Evolutionary conservation across 2,329 filamentous ascomycete genomes (phyloP), one percentile per base, ranked within the genome.

Genomic region (Penicillium sp.): DNA sequence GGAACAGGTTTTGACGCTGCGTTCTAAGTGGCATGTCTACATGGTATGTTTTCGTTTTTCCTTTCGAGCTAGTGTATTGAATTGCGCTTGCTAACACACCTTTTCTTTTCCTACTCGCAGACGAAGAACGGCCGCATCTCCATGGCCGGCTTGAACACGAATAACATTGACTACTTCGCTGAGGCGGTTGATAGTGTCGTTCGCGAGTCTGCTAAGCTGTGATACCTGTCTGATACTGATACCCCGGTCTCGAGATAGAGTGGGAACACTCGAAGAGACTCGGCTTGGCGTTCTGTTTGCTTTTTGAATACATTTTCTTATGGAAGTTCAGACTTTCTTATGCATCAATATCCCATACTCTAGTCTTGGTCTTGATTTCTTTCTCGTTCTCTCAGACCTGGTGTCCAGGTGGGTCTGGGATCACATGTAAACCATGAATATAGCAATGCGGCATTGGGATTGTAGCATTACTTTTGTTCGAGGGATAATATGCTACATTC

Each of bases 71-170:
- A n/a, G n/a, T n/a, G n/a, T n/a, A n/a, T n/a, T n/a, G n/a, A 16
- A 11, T 46, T 22, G 8, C 5, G 7, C 9, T 20, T 32, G 38
- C n/a, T 52, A 51, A 46, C 52, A 2, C 6, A n/a, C 38, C 4
- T 45, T 31, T 34, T 24, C 7, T 18, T 24, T 24, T 9, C 18
- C 42, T 20, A 4, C 6, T 34, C 3, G 13, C 44, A 77, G 75
- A 97, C 93, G 64, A 97, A 97, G 85, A 99, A 99, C 71, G 94
- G 94, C 22, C 89, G 94, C 47, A 96, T 97, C 76, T 95, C 90
- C 72, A 97, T 99, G 93, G 94, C 94, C 5, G 94, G 94, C n/a
- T 79, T 97, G 64, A 97, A 97, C 76, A 89, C 90, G 26, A 79
- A 87, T 69, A 99, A 97, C 72, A 82, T 97, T 57, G 91, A 96